A percentile compares a stretch with the other conserved stretches of the same genome.
Conservation (phyloP, 306 rosid genomes). For the Psophocarpus tetragonolobus region DNA sequence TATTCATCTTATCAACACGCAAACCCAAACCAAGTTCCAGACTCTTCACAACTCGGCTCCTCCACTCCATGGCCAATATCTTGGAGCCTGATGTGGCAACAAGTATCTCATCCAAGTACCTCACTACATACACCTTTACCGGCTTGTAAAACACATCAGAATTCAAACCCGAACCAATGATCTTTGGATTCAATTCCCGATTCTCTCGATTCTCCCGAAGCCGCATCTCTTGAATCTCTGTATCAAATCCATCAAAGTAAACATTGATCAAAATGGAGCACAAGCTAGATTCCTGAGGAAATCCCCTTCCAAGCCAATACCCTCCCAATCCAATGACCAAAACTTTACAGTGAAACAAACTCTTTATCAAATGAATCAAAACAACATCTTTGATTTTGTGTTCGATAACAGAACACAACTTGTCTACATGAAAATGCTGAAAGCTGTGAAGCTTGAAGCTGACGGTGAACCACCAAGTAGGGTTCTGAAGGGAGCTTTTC, state of each 20-base stretch:
- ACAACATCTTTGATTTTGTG: conserved; percentile 18
- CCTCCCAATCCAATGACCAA: conserved; percentile 54
- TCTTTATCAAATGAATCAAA: conserved; percentile 37
- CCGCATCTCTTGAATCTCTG: conserved; percentile 68
- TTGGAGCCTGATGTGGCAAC: conserved; percentile 72
- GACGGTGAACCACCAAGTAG: conserved; percentile 46
- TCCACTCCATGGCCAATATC: conserved; percentile 64
- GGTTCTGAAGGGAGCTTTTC: conserved; percentile 28
- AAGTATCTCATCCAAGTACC: conserved; percentile 85
- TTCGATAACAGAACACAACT: conserved; percentile 32
- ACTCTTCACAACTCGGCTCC: conserved; percentile 50
- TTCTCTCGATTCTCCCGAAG: conserved; percentile 52
- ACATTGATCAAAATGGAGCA: conserved; percentile 67
- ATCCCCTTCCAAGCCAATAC: conserved; percentile 64
- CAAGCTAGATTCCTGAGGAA: conserved; percentile 84
- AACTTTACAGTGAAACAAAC: conserved; percentile 33
- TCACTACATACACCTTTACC: conserved; percentile 76
- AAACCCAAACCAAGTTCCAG: conserved; percentile 67
- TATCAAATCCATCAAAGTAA: conserved; percentile 78
- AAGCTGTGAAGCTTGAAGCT: conserved; percentile 34
- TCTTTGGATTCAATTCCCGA: conserved; percentile 41
- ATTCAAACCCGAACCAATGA: conserved; percentile 32
- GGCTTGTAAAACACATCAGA: conserved; percentile 69
- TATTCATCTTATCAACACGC: conserved; percentile 57
- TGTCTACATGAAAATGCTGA: conserved; percentile 29